Evolutionary conservation across 192 early-diverging fungal species (phyloP).

Genomic region (Mortierella antarctica): DNA sequence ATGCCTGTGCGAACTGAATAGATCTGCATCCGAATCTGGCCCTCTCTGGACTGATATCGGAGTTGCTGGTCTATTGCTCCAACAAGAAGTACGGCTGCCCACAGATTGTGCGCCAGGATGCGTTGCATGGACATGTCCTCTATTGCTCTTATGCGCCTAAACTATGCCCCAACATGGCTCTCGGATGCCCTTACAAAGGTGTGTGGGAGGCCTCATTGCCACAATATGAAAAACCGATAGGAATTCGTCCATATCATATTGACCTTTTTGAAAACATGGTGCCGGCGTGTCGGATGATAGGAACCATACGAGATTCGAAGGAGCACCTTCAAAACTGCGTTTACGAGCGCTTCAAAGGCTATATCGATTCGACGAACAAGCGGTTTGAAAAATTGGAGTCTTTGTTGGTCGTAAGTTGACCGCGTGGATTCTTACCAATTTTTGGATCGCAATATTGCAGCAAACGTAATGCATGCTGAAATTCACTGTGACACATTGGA

Average conservation of each 20-base stretch:
- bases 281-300: constrained; percentile 10
- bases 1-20: not conserved
- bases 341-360: constrained; percentile 62
- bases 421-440: not conserved
- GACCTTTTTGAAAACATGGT: not conserved
- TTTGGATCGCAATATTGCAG: not conserved
- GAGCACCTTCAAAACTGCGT: constrained; percentile 63
- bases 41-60: constrained; percentile 60
- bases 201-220: not conserved
- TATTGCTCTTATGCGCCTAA: constrained; percentile 60
- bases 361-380: constrained; percentile 57
- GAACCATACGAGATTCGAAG: constrained; percentile 49
- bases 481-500: too few species aligned
- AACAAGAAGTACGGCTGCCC: constrained; percentile 65
- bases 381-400: constrained; percentile 53
- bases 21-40: constrained; percentile 72
- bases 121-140: constrained; percentile 57
- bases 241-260: too few species aligned
- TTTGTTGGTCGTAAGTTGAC: constrained; percentile 31
- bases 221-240: not conserved
- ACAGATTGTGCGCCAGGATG: constrained; percentile 58
- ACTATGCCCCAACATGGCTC: constrained; percentile 54
- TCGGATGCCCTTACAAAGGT: constrained; percentile 67
- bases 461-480: too few species aligned
- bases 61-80: constrained; percentile 65